Evolutionary conservation across 2,329 filamentous ascomycete genomes (phyloP), one percentile per base, ranked within the genome.

Genomic region (Geosmithia morbida): DNA sequence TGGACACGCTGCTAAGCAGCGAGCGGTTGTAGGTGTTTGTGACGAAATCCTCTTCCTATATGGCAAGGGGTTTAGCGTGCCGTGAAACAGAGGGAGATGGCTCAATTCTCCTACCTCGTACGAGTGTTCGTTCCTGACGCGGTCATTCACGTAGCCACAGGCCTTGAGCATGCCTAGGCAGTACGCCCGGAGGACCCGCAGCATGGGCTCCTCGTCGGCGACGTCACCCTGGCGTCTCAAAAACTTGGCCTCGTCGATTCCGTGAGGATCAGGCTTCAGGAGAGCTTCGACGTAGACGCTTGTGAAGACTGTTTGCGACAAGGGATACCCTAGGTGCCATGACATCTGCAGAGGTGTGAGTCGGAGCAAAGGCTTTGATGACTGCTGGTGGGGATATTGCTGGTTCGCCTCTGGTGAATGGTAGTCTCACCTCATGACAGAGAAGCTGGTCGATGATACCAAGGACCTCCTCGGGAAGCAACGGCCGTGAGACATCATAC

Each of bases 391-490:
- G 33, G 11, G 13, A 37, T 37, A n/a, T n/a, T n/a, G n/a, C n/a
- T n/a, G n/a, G n/a, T n/a, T n/a, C n/a, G n/a, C n/a, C n/a, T n/a
- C n/a, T n/a, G n/a, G 11, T 11, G 11, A 30, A 30, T 37, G 11
- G 11, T 3, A 37, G 33, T 52, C 67, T 48, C 57, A 89, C 87
- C 75, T 97, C 92, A 48, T 90, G 82, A 59, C 84, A 92, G 18
- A 96, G 70, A 33, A 98, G 69, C 61, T 96, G 85, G 59, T 98
- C 92, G 68, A 98, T 94, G 54, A 98, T 87, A 30, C 92, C 90
- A 47, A 98, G 68, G 1, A 94, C 78, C 63, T 98, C 83, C 55
- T 84, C 79, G 1, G 87, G 85, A 14, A 82, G 69, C 41, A 94
- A 67, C 7, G 75, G 68, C 44, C 72, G 70, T 42, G 77, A 68